Percentiles rank a stretch among this genome's conserved stretches.
phyloP scores from a whole-genome alignment of 2,329 filamentous ascomycete species.

The Fusarium drepaniforme region DNA sequence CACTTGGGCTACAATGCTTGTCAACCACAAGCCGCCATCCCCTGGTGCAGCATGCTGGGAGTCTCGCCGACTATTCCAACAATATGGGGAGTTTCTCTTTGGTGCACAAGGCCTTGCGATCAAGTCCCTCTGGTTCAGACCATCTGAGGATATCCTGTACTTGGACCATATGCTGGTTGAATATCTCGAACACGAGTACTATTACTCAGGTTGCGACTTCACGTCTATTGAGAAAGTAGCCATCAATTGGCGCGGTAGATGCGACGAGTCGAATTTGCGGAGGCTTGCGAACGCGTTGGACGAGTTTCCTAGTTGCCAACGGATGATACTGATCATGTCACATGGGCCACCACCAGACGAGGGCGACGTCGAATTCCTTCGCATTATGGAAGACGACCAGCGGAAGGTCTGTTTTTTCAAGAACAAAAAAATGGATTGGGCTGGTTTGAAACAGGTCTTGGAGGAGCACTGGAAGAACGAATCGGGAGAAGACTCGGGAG shows the following conservation, averaged over 20 bases:
- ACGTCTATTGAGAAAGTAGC: not conserved
- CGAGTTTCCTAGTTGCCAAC: not conserved
- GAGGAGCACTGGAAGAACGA: not conserved
- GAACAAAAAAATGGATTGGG: not conserved
- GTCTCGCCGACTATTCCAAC: not conserved
- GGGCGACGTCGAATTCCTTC: not conserved
- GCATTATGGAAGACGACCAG: not conserved
- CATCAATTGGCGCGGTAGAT: not conserved
- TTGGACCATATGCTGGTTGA: not conserved
- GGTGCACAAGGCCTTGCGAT: not conserved
- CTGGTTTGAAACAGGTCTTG: not conserved
- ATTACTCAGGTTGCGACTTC: not conserved
- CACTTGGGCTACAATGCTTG: not conserved
- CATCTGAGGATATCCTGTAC: constrained; percentile 8
- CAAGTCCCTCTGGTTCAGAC: constrained; percentile 4
- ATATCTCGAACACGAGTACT: not conserved
- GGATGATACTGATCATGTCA: not conserved
- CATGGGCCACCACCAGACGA: not conserved
- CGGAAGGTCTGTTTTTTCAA: not conserved
- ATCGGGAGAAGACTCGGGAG: not conserved
- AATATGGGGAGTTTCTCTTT: not conserved
- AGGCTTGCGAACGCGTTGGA: not conserved
- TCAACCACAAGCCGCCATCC: constrained; percentile 2
- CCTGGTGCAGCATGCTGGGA: constrained; percentile 1
- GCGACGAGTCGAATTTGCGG: not conserved